Base-by-base conservation (phyloP, 2,329 filamentous ascomycete species). In the Chaetomiaceae sp. region DNA sequence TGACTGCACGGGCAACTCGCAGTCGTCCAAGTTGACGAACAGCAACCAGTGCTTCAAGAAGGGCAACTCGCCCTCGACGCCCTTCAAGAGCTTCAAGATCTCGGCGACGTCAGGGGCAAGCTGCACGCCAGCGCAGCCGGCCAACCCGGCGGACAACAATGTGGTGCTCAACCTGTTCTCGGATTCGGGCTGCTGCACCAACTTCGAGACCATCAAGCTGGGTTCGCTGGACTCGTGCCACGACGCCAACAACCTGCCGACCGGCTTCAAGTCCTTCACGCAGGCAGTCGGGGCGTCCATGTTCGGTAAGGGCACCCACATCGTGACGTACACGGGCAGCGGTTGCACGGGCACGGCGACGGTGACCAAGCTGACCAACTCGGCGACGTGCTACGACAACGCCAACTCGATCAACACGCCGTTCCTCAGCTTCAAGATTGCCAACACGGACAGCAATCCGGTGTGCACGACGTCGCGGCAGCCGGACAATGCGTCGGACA, bases 81-180 rank as follows among this genome's bases (percentile, higher is more conserved):
- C 24, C 24, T 39, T 30, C 24, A 39, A 39, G 38, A 39, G 24
- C 38, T 39, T 39, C 38, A 30, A 30, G 26, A 39, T 39, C 38
- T 30, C 38, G 7, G 38, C 38, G 3, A 12, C 24, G 15, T 24
- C 26, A n/a, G 15, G 26, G 15, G 11, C 38, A 18, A 39, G 26
- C 11, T 39, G 38, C 38, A 14, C 24, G 10, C 24, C 17, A 7
- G 12, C 17, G 20, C 15, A 29, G 26, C 38, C 38, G 26, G 17
- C 24, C 9, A 10, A 4, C 4, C 26, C 24, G n/a, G 12, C 38
- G 10, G 20, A 27, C 15, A 39, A 11, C 26, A 39, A 29, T 11
- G 38, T 39, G 9, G 26, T 26, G 6, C 38, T 39, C 38, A 39
- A 39, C 24, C 38, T 39, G 15, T 39, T 8, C 38, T 39, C 38